Evolutionary conservation across 202 grass and related monocot genomes (phyloP).

Genomic region (Bolboschoenoplectus hybrid): DNA sequence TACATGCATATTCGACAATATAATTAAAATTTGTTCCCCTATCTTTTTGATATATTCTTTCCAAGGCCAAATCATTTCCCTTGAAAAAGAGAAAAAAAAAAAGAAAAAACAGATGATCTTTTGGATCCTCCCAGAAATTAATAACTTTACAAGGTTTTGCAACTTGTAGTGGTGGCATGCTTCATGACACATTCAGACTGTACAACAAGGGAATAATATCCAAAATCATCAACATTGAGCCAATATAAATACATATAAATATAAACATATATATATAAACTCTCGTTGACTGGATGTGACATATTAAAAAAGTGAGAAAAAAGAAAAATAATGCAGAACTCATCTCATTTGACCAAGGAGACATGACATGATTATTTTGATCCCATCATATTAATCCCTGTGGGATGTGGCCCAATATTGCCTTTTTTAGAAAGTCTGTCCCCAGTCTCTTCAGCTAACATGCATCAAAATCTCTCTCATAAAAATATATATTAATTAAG

Average conservation of each 20-base stretch:
- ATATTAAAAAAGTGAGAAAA: constrained; percentile 8
- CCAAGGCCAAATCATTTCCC: constrained; percentile 11
- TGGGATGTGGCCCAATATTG: not conserved
- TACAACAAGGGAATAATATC: constrained; percentile 10
- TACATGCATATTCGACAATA: not conserved
- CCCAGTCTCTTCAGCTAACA: not conserved
- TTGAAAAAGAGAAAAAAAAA: not conserved
- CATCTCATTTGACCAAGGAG: constrained; percentile 28
- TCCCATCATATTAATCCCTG: not conserved
- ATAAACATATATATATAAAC: not conserved
- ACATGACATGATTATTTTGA: not conserved
- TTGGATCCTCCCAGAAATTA: not conserved
- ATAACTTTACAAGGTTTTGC: constrained; percentile 11
- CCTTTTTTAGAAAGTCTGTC: constrained; percentile 25
- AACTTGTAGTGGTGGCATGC: not conserved
- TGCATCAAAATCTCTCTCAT: not conserved
- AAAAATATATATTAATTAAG: not conserved
- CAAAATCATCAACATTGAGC: constrained; percentile 15
- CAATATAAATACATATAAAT: not conserved
- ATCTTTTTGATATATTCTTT: not conserved
- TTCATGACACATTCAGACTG: not conserved
- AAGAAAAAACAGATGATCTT: not conserved
- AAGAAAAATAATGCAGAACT: not conserved
- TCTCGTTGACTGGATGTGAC: constrained; percentile 36
- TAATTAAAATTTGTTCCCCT: not conserved